Evolutionary conservation across 2,329 filamentous ascomycete genomes (phyloP), one percentile per base, ranked within the genome.

Genomic region (Calonectria hawksworthii): DNA sequence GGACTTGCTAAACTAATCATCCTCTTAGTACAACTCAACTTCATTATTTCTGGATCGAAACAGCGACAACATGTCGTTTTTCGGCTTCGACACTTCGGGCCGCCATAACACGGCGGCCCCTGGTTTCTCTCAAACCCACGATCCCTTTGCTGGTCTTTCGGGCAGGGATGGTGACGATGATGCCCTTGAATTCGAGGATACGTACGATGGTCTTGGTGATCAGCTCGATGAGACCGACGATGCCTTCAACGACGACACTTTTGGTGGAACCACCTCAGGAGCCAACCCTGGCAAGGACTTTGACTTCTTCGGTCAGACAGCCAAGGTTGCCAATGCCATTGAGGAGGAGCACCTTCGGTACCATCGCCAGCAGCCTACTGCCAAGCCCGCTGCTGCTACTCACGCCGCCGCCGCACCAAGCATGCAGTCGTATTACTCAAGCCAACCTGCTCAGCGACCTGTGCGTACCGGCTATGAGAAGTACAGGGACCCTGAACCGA

Each of bases 201-300:
- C 96, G 47, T 99, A 99, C 84, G 97, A 99, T 85, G 96, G 96
- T 23, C 89, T 99, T 51, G 97, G 96, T 72, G 94, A 98, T 83
- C 93, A 94, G 84, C 93, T 99, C 44, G 93, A 98, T 81, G 96
- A 99, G 84, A 93, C 94, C 26, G 95, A 96, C 82, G 97, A 99
- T 88, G 95, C 91, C 66, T 95, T 98, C 89, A 99, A 99, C 85
- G 95, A 99, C 81, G 97, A 99, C 83, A 99, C 97, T 2, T 99
- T 99, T 83, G 95, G 87, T 52, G 85, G 83, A 36, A 82, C 80
- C 23, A 76, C 86, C 74, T 82, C 84, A 23, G 78, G 84, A 47
- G 85, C 88, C 36, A 88, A 88, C 14, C 92, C 97, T 74, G 96
- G 96, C 83, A 98, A 95, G 84, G 96, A 99, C 85, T 99, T 99